These are phyloP conservation scores for Ottelia alismoides DNA, from an alignment of 106 monocot genomes.

Conservation along the genomic window DNA sequence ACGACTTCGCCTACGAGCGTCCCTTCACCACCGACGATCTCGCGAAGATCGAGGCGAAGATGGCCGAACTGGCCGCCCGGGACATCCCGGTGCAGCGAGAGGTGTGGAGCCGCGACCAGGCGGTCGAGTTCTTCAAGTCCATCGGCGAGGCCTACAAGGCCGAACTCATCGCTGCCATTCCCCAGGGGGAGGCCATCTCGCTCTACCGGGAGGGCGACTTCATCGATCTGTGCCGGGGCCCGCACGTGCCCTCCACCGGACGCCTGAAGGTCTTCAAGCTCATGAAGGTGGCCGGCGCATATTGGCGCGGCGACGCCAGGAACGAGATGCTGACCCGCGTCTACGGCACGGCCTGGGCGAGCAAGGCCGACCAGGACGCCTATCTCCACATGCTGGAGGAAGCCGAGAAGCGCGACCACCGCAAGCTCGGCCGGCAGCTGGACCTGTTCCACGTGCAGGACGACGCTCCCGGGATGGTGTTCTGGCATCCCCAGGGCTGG, in stretches of 20 bases:
- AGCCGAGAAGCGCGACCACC: neutral
- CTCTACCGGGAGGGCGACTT: neutral
- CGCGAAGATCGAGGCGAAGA: no score
- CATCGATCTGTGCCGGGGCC: neutral
- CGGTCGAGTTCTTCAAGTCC: no score
- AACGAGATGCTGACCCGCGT: neutral
- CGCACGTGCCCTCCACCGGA: neutral
- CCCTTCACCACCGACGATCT: no score
- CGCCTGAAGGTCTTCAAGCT: neutral
- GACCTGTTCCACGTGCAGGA: neutral
- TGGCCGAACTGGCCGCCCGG: no score
- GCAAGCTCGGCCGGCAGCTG: neutral
- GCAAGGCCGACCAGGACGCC: neutral
- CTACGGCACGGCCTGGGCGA: neutral
- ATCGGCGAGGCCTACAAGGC: no score
- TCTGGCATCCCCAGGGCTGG: neutral
- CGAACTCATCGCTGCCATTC: no score
- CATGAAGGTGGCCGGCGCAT: neutral
- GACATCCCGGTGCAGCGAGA: no score
- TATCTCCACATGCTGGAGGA: neutral
- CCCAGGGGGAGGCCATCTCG: neutral
- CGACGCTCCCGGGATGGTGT: neutral
- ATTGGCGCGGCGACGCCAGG: neutral
- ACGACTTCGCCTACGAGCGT: no score
- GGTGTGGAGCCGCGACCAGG: no score